Evolutionary conservation across 164 flowering plant genomes (phyloP).

Genomic region (Vitis riparia): DNA sequence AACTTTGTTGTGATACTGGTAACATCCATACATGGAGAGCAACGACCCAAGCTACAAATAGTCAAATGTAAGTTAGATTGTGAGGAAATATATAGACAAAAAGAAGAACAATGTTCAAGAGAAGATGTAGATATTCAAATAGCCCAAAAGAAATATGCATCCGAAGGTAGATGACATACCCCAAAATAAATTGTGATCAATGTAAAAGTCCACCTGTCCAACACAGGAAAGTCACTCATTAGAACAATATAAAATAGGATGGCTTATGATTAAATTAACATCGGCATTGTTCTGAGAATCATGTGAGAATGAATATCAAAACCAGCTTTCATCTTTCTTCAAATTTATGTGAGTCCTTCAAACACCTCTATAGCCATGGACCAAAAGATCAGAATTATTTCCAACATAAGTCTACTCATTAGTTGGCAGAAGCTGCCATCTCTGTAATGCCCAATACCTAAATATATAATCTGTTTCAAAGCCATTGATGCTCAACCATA

Average conservation of each 20-base stretch:
- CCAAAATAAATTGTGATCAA: conserved; percentile 82
- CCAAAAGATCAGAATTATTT: no score
- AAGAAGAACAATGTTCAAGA: background rate
- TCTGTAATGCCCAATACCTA: no score
- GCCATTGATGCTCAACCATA: no score
- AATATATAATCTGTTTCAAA: no score
- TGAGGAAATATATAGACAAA: background rate
- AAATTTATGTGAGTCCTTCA: no score
- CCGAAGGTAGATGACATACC: conserved; percentile 47
- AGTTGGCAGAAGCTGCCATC: no score
- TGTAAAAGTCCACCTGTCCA: conserved; percentile 84
- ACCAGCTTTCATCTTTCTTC: no score
- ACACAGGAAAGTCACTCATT: conserved; percentile 8
- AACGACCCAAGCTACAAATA: conserved; percentile 69
- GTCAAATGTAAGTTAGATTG: conserved; percentile 12
- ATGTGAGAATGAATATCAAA: no score
- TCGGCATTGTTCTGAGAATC: no score
- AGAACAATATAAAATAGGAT: background rate
- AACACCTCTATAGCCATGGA: no score
- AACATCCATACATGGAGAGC: conserved; percentile 75
- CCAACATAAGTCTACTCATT: no score
- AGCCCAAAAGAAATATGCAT: background rate
- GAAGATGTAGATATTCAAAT: background rate
- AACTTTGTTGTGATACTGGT: conserved; percentile 42
- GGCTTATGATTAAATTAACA: no score